A percentile compares a stretch with the other conserved stretches of the same genome.
These are phyloP conservation scores for Lipomyces chichibuensis DNA, from an alignment of 805 yeast species.

Conservation along the genomic window DNA sequence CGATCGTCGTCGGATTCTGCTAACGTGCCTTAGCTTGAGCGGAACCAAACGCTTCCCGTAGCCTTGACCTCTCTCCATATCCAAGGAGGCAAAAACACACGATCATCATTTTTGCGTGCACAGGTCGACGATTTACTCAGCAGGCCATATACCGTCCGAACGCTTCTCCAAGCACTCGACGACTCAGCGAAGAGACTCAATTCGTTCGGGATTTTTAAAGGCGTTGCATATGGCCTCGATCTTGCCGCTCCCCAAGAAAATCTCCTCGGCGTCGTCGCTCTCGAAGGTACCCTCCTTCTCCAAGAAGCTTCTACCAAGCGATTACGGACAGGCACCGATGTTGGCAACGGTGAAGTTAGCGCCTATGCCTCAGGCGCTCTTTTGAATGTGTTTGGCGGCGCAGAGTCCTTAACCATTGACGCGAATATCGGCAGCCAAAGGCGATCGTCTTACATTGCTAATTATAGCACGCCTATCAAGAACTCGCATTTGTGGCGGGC, in stretches of 20 bases:
- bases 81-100: constrained; percentile 41
- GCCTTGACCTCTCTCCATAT: constrained; percentile 39
- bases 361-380: constrained; percentile 81
- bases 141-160: constrained; percentile 37
- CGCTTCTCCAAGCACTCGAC: constrained; percentile 41
- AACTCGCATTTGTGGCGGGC: constrained; percentile 55
- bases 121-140: constrained; percentile 44
- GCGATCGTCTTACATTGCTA: constrained; percentile 56
- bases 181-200: constrained; percentile 40
- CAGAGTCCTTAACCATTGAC: constrained; percentile 58
- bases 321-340: constrained; percentile 91
- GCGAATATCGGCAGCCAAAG: constrained; percentile 65
- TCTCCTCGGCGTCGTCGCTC: constrained; percentile 17
- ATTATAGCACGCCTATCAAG: constrained; percentile 56
- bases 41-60: constrained; percentile 41
- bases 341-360: constrained; percentile 96
- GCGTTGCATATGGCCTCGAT: constrained; percentile 39
- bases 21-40: constrained; percentile 26
- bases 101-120: constrained; percentile 40
- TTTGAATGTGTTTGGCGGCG: constrained; percentile 67
- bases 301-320: constrained; percentile 61
- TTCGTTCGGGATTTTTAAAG: constrained; percentile 41
- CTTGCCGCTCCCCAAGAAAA: constrained; percentile 21
- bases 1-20: background rate
- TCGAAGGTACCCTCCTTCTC: constrained; percentile 37